phyloP scores from a whole-genome alignment of 345 rosid genomes.

The Clarkia xantiana region DNA sequence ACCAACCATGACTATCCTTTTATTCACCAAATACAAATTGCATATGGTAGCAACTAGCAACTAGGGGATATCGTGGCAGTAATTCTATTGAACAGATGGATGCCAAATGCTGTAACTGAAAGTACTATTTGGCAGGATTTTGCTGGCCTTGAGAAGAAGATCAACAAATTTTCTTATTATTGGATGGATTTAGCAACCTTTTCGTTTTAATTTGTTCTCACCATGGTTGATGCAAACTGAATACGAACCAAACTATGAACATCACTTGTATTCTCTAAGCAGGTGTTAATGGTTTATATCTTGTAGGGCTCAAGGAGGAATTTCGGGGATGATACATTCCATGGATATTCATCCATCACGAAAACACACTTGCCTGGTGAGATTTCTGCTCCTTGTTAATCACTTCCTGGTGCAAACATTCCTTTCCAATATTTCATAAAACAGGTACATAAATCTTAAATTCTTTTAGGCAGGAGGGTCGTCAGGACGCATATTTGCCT shows the following conservation, averaged over 20 bases:
- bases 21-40: no score
- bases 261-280: neutral
- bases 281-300: neutral
- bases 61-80: no score
- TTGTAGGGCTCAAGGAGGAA: conserved; percentile 53
- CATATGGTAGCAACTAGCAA: no score
- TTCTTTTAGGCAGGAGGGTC: conserved; percentile 97
- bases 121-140: no score
- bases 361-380: conserved; percentile 81
- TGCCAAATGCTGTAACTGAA: neutral
- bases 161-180: no score
- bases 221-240: neutral
- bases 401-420: no score
- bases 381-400: conserved; percentile 6
- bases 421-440: neutral
- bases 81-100: no score
- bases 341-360: conserved; percentile 85
- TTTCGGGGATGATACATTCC: conserved; percentile 67
- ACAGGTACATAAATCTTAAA: neutral
- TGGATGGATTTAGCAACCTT: no score
- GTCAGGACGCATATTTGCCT: conserved; percentile 64
- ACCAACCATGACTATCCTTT: no score
- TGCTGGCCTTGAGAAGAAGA: no score
- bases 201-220: neutral
- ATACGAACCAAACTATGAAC: neutral